Evolutionary conservation across 2,329 filamentous ascomycete species (phyloP), one percentile per base, ranked within the genome.

Genomic region (Lasiodiplodia sp.): DNA sequence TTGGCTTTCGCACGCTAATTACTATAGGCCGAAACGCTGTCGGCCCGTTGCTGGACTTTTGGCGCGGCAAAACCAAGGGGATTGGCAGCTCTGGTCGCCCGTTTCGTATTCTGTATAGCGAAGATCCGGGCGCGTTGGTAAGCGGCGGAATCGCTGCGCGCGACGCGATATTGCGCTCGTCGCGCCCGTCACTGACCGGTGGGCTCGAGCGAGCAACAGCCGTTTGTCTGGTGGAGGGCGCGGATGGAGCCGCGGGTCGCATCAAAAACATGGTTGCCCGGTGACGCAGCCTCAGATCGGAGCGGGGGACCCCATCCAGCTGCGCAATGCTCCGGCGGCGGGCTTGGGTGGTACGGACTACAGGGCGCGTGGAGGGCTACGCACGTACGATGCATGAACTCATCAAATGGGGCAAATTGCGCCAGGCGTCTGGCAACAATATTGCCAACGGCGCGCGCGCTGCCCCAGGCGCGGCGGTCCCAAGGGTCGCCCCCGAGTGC

Each of bases 371-470:
- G n/a, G 60, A 34, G 60, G 60, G 60, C 60, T 64, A 52, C 60
- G 60, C 60, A 64, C 60, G 60, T 64, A 64, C 60, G 60, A 51
- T 52, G 60, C 60, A 64, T 64, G 60, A 64, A 64, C 60, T 64
- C 60, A 64, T 64, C 60, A 64, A 64, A 51, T 52, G 16, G 28
- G 60, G 44, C 60, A 64, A 64, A 64, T 64, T 64, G 60, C 60
- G 40, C 58, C 57, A 60, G 57, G 57, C 57, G 57, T 38, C 57
- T 60, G 57, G 57, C 57, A 47, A 49, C 57, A 60, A 60, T 63
- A 51, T 64, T 37, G 60, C 60, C 51, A 64, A 64, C 60, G 60
- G 60, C 60, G 60, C 60, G n/a, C 44, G 16, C 5, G 28, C 28
- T 31, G 60, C 60, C 60, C 60, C 60, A 28, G 31, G 60, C 60